Conservation (phyloP, 192 early-diverging fungal species). For the Backusella sp. region DNA sequence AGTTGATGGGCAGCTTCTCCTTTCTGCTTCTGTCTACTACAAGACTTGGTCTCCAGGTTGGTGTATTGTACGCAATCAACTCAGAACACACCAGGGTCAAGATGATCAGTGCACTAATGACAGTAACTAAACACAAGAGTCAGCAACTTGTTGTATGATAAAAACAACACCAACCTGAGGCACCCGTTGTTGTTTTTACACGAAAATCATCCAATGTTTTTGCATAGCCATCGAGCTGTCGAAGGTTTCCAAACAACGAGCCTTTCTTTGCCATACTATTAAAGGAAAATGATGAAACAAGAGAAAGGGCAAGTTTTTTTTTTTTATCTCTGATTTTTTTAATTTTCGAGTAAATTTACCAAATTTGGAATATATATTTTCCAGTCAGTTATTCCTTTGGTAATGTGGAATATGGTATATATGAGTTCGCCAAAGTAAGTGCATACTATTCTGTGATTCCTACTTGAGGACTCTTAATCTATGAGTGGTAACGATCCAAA, state of each 20-base stretch:
- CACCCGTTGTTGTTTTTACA: constrained; percentile 78
- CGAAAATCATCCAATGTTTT: constrained; percentile 97
- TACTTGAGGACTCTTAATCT: too few relatives aligned
- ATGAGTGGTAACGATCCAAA: too few relatives aligned
- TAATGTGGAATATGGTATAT: neutral
- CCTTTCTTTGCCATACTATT: constrained; percentile 43
- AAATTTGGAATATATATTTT: neutral
- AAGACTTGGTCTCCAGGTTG: constrained; percentile 69
- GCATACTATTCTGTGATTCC: too few relatives aligned
- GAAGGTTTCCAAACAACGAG: constrained; percentile 52
- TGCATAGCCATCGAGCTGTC: constrained; percentile 85
- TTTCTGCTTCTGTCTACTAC: constrained; percentile 82
- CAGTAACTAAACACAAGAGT: constrained; percentile 58
- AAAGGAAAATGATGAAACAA: neutral
- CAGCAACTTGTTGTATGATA: neutral
- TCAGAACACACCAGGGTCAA: constrained; percentile 76
- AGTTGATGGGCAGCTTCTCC: constrained; percentile 86
- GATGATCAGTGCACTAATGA: constrained; percentile 74
- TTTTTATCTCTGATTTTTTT: neutral
- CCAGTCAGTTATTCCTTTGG: neutral
- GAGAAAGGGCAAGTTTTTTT: neutral
- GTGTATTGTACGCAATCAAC: constrained; percentile 73
- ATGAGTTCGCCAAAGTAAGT: too few relatives aligned
- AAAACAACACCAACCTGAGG: constrained; percentile 48
- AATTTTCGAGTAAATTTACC: neutral